Evolutionary conservation across 768 basidiomycete species (phyloP).

Genomic region (Suillus tomentosus): DNA sequence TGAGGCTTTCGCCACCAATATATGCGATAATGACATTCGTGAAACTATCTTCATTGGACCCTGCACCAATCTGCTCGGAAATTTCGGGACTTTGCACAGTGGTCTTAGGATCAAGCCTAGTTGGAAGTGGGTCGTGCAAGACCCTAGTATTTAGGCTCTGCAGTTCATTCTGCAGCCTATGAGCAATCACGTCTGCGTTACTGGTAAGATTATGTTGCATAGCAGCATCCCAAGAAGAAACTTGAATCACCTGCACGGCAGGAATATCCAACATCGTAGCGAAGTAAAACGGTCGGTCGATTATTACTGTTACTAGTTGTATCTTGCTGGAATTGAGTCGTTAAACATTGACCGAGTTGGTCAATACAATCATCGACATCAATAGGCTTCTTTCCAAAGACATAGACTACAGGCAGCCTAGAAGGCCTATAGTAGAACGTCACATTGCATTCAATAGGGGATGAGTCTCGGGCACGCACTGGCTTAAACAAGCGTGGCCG

Average conservation of each 20-base stretch:
- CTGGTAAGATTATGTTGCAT: neutral
- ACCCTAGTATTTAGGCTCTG: constrained; percentile 24
- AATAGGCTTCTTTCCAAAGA: constrained; percentile 78
- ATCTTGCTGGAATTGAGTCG: constrained; percentile 12
- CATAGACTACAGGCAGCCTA: constrained; percentile 85
- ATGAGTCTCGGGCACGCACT: constrained; percentile 50
- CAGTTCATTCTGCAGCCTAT: neutral
- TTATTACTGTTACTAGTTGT: neutral
- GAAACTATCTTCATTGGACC: neutral
- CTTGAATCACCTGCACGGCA: constrained; percentile 56
- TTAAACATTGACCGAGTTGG: constrained; percentile 40
- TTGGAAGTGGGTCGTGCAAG: constrained; percentile 39
- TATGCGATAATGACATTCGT: constrained; percentile 43
- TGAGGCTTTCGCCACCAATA: constrained; percentile 80
- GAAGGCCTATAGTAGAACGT: constrained; percentile 60
- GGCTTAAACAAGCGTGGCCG: constrained; percentile 93
- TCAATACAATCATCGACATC: constrained; percentile 54
- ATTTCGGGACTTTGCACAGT: neutral
- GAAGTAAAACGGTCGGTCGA: constrained; percentile 49
- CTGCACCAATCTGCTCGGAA: neutral
- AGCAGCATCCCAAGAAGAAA: neutral
- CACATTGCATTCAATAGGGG: neutral
- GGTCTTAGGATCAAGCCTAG: constrained; percentile 23
- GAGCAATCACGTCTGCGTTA: neutral
- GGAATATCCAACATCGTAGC: constrained; percentile 78